Evolutionary conservation across 2,329 filamentous ascomycete species (phyloP).

Genomic region (Alternaria alternata): DNA sequence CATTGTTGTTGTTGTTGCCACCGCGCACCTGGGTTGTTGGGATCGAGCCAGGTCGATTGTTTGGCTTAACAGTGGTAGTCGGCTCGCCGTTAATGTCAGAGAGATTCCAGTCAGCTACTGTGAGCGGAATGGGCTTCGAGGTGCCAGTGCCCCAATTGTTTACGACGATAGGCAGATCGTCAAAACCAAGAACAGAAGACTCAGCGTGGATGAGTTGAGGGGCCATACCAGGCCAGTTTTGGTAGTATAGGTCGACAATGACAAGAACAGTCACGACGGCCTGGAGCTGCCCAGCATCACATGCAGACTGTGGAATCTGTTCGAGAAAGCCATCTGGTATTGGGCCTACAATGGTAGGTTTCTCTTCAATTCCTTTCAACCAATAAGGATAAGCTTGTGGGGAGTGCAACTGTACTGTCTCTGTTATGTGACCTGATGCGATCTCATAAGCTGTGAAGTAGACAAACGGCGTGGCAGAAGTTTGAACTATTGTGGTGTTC

Average conservation of each 20-base stretch:
- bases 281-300: slow-evolving; percentile 47
- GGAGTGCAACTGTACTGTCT: slow-evolving; percentile 45
- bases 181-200: slow-evolving; percentile 38
- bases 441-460: slow-evolving; percentile 56
- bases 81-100: slow-evolving; percentile 9
- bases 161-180: slow-evolving; percentile 22
- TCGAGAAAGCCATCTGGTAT: slow-evolving; percentile 50
- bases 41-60: slow-evolving; percentile 2
- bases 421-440: slow-evolving; percentile 45
- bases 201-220: slow-evolving; percentile 43
- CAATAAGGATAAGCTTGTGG: slow-evolving; percentile 51
- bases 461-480: slow-evolving; percentile 52
- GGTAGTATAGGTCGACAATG: slow-evolving; percentile 52
- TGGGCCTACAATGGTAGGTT: slow-evolving; percentile 36
- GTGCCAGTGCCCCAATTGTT: slow-evolving; percentile 16
- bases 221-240: slow-evolving; percentile 19
- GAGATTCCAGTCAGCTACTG: slow-evolving; percentile 25
- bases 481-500: slow-evolving; percentile 32
- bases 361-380: slow-evolving; percentile 40
- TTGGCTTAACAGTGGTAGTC: slow-evolving; percentile 11
- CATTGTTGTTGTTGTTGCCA: slow-evolving; percentile 5
- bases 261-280: slow-evolving; percentile 55
- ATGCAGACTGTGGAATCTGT: slow-evolving; percentile 42
- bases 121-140: slow-evolving; percentile 16
- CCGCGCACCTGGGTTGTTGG: slow-evolving; percentile 14